A percentile compares a stretch with the other conserved stretches of the same genome.
These are phyloP conservation scores for Posidonia oceanica DNA, from an alignment of 116 monocot species.

Conservation along the genomic window DNA sequence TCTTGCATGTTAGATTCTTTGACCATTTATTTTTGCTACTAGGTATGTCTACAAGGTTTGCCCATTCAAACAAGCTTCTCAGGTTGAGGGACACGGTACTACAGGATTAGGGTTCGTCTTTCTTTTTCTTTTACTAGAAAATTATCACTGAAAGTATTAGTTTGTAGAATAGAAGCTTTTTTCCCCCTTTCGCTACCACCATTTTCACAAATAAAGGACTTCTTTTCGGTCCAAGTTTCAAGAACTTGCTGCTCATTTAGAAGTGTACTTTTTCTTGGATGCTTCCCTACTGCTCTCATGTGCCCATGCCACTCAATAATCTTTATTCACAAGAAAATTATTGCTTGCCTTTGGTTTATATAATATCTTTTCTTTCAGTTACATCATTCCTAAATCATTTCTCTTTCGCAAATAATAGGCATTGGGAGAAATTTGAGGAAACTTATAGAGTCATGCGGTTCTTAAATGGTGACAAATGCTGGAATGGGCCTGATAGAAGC, in stretches of 20 bases:
- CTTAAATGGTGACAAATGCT: slow-evolving; percentile 75
- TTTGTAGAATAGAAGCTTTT: background rate
- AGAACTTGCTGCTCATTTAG: background rate
- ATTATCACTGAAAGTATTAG: background rate
- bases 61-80: slow-evolving; percentile 88
- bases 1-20: background rate
- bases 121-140: background rate
- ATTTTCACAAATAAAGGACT: background rate
- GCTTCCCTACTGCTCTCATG: background rate
- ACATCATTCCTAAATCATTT: background rate
- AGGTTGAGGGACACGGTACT: slow-evolving; percentile 76
- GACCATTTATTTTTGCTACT: slow-evolving; percentile 5
- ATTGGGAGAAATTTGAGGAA: slow-evolving; percentile 97
- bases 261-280: background rate
- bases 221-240: background rate
- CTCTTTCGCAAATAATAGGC: slow-evolving; percentile 23
- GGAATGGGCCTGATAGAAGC: slow-evolving; percentile 99
- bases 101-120: slow-evolving; percentile 68
- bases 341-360: background rate
- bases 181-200: background rate
- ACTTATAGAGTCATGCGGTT: slow-evolving; percentile 76
- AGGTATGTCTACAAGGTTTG: slow-evolving; percentile 96
- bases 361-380: background rate
- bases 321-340: background rate
- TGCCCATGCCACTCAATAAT: too few species aligned